phyloP scores from a whole-genome alignment of 768 basidiomycete genomes.

The Hypsizygus marmoreus region DNA sequence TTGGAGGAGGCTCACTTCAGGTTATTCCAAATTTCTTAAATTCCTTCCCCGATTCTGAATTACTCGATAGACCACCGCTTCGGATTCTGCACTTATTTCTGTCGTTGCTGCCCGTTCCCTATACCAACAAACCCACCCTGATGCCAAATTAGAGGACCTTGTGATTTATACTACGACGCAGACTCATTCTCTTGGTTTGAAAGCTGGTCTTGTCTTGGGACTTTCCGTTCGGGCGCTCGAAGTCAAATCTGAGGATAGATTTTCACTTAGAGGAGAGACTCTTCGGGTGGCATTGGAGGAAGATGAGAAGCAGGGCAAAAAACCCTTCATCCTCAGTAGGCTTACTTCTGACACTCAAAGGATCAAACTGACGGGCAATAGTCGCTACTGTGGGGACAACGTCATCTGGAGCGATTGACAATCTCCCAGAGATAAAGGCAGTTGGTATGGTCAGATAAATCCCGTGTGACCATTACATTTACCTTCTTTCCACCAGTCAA shows the following conservation, averaged over 20 bases:
- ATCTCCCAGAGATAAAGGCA: slow-evolving; percentile 69
- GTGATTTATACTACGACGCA: slow-evolving; percentile 89
- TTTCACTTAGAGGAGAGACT: slow-evolving; percentile 64
- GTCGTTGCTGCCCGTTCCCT: slow-evolving; percentile 78
- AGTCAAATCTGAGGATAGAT: slow-evolving; percentile 64
- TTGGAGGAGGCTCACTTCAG: slow-evolving; percentile 86
- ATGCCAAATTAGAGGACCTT: slow-evolving; percentile 53
- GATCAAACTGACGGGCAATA: slow-evolving; percentile 28
- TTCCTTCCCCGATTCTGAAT: neutral
- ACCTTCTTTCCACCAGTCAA: slow-evolving; percentile 43
- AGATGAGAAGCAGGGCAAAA: slow-evolving; percentile 57
- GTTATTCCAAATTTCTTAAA: slow-evolving; percentile 34
- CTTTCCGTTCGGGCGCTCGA: slow-evolving; percentile 69
- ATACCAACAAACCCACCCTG: slow-evolving; percentile 51
- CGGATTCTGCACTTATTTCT: slow-evolving; percentile 77
- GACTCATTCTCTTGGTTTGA: slow-evolving; percentile 82
- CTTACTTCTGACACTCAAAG: slow-evolving; percentile 1
- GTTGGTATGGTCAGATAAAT: slow-evolving; percentile 49
- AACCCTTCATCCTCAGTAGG: slow-evolving; percentile 84
- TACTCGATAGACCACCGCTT: slow-evolving; percentile 70
- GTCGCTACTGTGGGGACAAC: slow-evolving; percentile 94
- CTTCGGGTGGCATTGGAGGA: slow-evolving; percentile 64
- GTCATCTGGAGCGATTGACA: slow-evolving; percentile 85
- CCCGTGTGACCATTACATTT: neutral
- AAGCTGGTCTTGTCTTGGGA: slow-evolving; percentile 80